Conservation (phyloP, 139 green algal genomes). For the Micractinium sp. region DNA sequence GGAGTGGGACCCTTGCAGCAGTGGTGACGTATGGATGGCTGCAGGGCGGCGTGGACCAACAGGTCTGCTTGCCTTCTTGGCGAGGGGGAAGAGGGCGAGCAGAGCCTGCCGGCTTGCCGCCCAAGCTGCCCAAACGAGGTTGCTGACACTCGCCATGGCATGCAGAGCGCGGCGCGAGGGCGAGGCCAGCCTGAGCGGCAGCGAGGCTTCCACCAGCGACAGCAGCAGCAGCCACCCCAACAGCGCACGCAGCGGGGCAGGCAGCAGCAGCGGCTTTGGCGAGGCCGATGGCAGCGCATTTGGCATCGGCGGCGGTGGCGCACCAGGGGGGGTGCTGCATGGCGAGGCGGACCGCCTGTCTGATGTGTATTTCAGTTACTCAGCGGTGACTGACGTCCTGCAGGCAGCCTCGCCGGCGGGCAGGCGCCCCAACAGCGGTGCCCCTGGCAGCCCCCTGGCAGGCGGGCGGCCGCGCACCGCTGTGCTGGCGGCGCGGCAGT, state of each 20-base stretch:
- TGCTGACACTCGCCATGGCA: background rate
- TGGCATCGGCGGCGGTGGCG: background rate
- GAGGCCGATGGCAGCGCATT: background rate
- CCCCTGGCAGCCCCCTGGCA: slow-evolving; percentile 2
- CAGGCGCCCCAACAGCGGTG: background rate
- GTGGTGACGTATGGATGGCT: no score
- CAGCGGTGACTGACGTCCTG: background rate
- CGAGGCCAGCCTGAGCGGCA: slow-evolving; percentile 6
- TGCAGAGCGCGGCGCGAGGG: slow-evolving; percentile 22
- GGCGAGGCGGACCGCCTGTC: background rate
- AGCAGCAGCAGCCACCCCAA: background rate
- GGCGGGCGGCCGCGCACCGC: slow-evolving; percentile 13
- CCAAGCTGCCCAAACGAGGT: background rate
- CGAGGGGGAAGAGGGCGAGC: background rate
- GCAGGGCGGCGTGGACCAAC: no score
- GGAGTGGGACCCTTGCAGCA: no score
- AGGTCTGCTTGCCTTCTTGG: no score
- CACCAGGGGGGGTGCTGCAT: background rate
- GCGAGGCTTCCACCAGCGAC: background rate
- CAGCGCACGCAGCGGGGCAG: background rate
- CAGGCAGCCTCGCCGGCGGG: background rate
- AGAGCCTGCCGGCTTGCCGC: background rate
- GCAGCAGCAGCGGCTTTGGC: slow-evolving; percentile 1
- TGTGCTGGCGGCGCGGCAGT: background rate
- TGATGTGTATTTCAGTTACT: slow-evolving; percentile 23